These are phyloP conservation scores for Trypanosoma scelopori DNA, from an alignment of 208 protist genomes.

Conservation along the genomic window DNA sequence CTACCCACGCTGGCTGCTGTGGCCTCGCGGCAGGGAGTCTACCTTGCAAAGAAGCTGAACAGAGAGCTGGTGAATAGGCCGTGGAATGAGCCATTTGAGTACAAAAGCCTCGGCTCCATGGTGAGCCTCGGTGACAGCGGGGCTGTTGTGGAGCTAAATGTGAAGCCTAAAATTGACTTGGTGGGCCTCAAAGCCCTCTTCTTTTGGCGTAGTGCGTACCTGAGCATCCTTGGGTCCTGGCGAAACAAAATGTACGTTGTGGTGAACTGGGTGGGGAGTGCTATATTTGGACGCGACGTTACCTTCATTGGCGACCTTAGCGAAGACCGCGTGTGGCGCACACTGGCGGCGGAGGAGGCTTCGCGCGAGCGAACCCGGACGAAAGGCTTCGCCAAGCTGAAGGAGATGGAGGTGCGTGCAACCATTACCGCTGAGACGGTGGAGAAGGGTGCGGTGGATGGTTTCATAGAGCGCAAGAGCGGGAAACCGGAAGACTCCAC, in stretches of 20 bases:
- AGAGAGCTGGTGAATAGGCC: constrained; percentile 34
- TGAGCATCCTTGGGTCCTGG: constrained; percentile 81
- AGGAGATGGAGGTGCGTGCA: constrained; percentile 29
- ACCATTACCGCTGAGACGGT: constrained; percentile 46
- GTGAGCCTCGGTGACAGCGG: constrained; percentile 67
- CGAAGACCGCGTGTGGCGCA: constrained; percentile 66
- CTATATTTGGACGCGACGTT: constrained; percentile 80
- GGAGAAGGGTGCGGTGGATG: constrained; percentile 34
- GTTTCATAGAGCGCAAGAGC: constrained; percentile 41
- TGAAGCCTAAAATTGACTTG: constrained; percentile 43
- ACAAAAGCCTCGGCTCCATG: constrained; percentile 82
- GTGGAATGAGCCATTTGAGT: constrained; percentile 53
- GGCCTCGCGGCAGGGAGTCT: constrained; percentile 77
- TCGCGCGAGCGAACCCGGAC: constrained; percentile 50
- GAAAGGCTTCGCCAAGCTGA: constrained; percentile 50
- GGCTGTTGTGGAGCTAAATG: constrained; percentile 40
- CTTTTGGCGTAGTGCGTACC: constrained; percentile 87
- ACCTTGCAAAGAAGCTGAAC: constrained; percentile 76
- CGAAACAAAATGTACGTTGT: constrained; percentile 83
- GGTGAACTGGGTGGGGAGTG: constrained; percentile 81
- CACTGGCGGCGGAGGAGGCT: constrained; percentile 61
- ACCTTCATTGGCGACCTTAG: constrained; percentile 85
- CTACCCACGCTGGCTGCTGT: constrained; percentile 79
- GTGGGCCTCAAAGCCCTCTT: constrained; percentile 74
- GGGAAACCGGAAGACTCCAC: constrained; percentile 3